A percentile compares a stretch with the other conserved stretches of the same genome.
phyloP scores from a whole-genome alignment of 148 eudicot genomes.

The Chenopodium berlandieri region DNA sequence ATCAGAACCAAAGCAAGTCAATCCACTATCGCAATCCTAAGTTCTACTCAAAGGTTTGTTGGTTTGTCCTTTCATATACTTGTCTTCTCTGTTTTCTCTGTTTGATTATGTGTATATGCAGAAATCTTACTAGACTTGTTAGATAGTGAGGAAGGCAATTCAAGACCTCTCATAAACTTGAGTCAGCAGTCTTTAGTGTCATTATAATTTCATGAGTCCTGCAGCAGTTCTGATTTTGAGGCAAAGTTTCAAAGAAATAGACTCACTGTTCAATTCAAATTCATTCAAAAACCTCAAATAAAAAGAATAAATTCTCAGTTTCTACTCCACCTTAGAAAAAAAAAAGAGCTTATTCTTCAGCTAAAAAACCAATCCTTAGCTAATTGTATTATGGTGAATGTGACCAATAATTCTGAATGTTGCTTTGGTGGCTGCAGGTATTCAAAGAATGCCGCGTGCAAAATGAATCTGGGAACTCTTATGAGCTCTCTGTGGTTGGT shows the following conservation, averaged over 20 bases:
- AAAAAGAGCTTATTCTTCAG: background rate
- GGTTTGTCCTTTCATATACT: constrained; percentile 36
- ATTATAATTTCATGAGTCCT: background rate
- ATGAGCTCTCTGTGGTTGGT: constrained; percentile 76
- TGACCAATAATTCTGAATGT: constrained; percentile 1
- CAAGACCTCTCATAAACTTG: background rate
- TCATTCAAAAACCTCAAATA: background rate
- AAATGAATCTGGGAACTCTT: constrained; percentile 62
- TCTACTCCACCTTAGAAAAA: background rate
- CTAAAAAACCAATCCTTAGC: background rate
- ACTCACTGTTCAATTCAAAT: too few relatives aligned
- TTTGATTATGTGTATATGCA: background rate
- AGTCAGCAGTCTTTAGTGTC: background rate
- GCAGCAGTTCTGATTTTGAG: background rate
- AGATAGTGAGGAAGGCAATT: background rate
- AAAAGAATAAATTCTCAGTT: background rate
- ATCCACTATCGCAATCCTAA: constrained; percentile 80
- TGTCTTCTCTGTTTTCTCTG: background rate
- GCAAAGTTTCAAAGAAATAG: background rate
- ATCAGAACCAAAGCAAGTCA: constrained; percentile 59
- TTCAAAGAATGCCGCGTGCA: constrained; percentile 68
- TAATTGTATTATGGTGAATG: background rate
- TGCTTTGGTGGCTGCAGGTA: constrained; percentile 43
- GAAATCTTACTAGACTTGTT: background rate
- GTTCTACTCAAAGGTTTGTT: constrained; percentile 70